Conservation (phyloP, 805 yeast species). For the Ogataea trehalophila region DNA sequence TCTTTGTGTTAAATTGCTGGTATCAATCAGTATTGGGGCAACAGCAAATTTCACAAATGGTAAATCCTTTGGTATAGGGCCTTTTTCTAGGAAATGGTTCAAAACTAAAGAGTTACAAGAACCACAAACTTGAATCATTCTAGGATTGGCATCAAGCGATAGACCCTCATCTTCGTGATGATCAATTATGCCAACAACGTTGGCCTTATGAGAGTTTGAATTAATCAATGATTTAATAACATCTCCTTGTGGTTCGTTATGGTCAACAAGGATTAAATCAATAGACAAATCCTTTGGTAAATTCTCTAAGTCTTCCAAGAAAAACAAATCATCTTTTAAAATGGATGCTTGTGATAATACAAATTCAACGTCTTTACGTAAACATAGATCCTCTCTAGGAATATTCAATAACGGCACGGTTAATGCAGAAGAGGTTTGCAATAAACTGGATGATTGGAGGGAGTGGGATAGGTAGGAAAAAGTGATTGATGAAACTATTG, state of each 20-base stretch:
- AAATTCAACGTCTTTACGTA: slow-evolving; percentile 67
- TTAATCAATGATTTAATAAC: slow-evolving; percentile 29
- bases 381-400: slow-evolving; percentile 53
- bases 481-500: slow-evolving; percentile 70
- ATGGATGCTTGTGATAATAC: slow-evolving; percentile 48
- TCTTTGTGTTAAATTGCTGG: slow-evolving; percentile 59
- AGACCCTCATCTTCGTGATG: slow-evolving; percentile 76
- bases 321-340: slow-evolving; percentile 46
- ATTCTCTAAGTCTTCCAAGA: slow-evolving; percentile 57
- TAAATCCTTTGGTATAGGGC: slow-evolving; percentile 9
- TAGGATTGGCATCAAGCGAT: slow-evolving; percentile 49
- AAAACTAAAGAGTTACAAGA: slow-evolving; percentile 78
- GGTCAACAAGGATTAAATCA: slow-evolving; percentile 72
- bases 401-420: slow-evolving; percentile 74
- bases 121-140: slow-evolving; percentile 60
- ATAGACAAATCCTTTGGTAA: slow-evolving; percentile 16
- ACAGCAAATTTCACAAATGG: slow-evolving; percentile 36
- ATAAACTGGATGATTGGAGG: too few relatives aligned
- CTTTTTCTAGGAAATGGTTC: slow-evolving; percentile 34
- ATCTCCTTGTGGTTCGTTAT: slow-evolving; percentile 60
- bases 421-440: not conserved
- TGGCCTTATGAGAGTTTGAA: slow-evolving; percentile 13
- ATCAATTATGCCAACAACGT: slow-evolving; percentile 65
- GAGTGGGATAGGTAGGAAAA: slow-evolving; percentile 55
- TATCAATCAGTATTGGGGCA: slow-evolving; percentile 75